Percentiles rank a stretch among this genome's conserved stretches.
Conservation (phyloP, 2,329 filamentous ascomycete genomes). For the Stagonosporopsis rhizophila region DNA sequence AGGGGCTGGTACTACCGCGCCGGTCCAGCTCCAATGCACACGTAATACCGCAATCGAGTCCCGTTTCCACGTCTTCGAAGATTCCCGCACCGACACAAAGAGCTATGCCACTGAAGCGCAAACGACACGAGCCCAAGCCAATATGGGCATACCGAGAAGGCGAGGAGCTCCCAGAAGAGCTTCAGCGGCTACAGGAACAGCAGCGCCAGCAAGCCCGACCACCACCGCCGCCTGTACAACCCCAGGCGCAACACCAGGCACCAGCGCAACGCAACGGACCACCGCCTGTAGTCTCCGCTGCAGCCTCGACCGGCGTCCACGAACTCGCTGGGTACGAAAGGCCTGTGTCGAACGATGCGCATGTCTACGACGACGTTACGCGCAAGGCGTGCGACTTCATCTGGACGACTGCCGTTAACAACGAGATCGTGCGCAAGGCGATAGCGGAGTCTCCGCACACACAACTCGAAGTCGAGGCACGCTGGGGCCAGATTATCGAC, state of each 20-base stretch:
- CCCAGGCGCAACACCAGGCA: conserved; percentile 26
- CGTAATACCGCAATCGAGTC: conserved; percentile 37
- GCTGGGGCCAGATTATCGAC: conserved; percentile 80
- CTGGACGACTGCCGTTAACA: conserved; percentile 72
- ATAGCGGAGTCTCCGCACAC: conserved; percentile 67
- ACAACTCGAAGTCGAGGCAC: conserved; percentile 91
- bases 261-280: conserved; percentile 31
- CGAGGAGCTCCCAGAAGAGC: conserved; percentile 34
- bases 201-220: conserved; percentile 31
- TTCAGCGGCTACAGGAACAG: conserved; percentile 32
- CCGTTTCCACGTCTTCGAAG: conserved; percentile 37
- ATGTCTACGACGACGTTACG: conserved; percentile 74
- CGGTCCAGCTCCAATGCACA: conserved; percentile 41
- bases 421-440: conserved; percentile 62
- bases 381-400: conserved; percentile 82
- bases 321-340: conserved; percentile 55
- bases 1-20: conserved; percentile 40
- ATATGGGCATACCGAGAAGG: conserved; percentile 47
- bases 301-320: conserved; percentile 12
- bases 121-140: conserved; percentile 46
- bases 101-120: conserved; percentile 44
- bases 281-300: conserved; percentile 18
- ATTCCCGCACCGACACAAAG: conserved; percentile 37
- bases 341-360: conserved; percentile 72
- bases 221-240: conserved; percentile 25